Percentiles rank a stretch among this genome's conserved stretches.
Conservation (phyloP, 345 rosid species). For the Diplotaxis tenuifolia region DNA sequence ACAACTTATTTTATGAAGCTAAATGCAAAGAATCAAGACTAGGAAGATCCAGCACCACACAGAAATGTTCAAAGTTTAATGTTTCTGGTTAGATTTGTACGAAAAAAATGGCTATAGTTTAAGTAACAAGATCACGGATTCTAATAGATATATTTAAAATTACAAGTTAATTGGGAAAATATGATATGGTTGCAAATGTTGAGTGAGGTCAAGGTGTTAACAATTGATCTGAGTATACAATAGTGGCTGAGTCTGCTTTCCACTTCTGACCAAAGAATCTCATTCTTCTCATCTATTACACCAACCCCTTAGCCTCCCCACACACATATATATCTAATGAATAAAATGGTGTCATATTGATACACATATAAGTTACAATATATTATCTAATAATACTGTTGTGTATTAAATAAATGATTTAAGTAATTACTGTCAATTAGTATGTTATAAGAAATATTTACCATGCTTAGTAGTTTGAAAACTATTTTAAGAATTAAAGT, state of each 20-base stretch:
- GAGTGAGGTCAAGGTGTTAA: slow-evolving; percentile 17
- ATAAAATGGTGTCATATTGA: not conserved
- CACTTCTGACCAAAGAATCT: slow-evolving; percentile 41
- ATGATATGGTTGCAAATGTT: not conserved
- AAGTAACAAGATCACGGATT: not conserved
- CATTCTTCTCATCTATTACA: slow-evolving; percentile 36
- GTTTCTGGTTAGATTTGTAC: not conserved
- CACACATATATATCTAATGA: not conserved
- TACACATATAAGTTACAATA: not conserved
- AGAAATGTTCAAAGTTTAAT: not conserved
- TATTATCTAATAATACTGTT: not conserved
- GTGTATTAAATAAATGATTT: not conserved
- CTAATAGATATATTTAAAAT: too few species aligned
- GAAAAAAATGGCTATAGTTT: not conserved
- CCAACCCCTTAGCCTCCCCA: slow-evolving; percentile 29
- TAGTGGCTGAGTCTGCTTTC: slow-evolving; percentile 39
- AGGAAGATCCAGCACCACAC: slow-evolving; percentile 2
- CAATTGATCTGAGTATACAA: slow-evolving; percentile 18
- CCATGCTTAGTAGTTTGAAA: not conserved
- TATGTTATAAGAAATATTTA: not conserved
- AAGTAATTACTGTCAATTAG: not conserved
- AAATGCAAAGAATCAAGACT: slow-evolving; percentile 2
- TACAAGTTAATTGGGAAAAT: not conserved
- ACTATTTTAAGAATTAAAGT: not conserved
- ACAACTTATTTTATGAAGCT: not conserved